phyloP scores from a whole-genome alignment of 2,329 filamentous ascomycete species.

The Penicillium polonicum region DNA sequence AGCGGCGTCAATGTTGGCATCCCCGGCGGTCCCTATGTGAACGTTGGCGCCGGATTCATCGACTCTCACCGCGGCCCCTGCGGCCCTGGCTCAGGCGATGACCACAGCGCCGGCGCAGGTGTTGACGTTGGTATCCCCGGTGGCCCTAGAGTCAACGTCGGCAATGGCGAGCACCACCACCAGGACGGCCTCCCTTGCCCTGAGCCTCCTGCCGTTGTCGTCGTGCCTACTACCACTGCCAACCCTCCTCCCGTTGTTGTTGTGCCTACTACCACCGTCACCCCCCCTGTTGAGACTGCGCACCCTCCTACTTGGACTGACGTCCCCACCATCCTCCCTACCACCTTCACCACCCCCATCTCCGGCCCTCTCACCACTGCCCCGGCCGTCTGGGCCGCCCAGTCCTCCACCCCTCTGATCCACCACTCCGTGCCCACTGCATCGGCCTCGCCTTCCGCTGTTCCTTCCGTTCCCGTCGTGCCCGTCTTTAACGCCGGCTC shows the following conservation, averaged over 20 bases:
- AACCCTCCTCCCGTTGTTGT: background rate
- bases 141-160: conserved; percentile 14
- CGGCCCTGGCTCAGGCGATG: conserved; percentile 12
- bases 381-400: conserved; percentile 9
- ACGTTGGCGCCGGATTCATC: conserved; percentile 21
- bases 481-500: conserved; percentile 25
- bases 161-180: conserved; percentile 13
- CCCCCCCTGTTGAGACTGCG: background rate
- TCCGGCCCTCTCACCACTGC: conserved; percentile 17
- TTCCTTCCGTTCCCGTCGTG: background rate
- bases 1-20: conserved; percentile 22
- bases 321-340: conserved; percentile 9
- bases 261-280: background rate
- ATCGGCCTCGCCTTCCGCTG: background rate
- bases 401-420: conserved; percentile 22
- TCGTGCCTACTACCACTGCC: background rate
- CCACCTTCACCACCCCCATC: conserved; percentile 24
- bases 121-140: conserved; percentile 18
- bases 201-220: conserved; percentile 4
- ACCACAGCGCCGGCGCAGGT: conserved; percentile 16
- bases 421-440: conserved; percentile 14
- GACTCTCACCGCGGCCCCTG: conserved; percentile 19
- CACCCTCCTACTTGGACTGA: background rate
- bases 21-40: conserved; percentile 29
- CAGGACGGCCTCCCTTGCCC: conserved; percentile 19